Percentiles rank a stretch among this genome's conserved stretches.
Conservation (phyloP, 2,329 filamentous ascomycete genomes). For the Xylariaceae sp. region DNA sequence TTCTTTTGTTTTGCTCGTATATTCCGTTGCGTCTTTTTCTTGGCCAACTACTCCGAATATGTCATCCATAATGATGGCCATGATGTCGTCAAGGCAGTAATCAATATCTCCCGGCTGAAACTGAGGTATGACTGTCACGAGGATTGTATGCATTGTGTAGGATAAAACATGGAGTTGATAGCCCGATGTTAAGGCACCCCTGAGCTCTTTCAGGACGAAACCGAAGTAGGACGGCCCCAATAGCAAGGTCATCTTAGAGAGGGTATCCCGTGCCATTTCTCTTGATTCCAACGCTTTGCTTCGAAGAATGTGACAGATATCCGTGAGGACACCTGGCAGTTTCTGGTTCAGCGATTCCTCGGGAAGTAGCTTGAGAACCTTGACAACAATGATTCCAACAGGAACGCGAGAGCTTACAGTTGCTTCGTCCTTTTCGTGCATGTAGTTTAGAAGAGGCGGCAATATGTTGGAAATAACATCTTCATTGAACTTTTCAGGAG, state of each 20-base stretch:
- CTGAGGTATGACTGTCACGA: constrained; percentile 67
- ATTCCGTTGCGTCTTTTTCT: constrained; percentile 95
- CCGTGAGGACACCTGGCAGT: constrained; percentile 77
- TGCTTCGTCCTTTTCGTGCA: constrained; percentile 91
- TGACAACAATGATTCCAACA: constrained; percentile 81
- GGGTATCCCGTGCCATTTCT: constrained; percentile 83
- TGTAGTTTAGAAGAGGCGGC: constrained; percentile 72
- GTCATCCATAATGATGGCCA: constrained; percentile 90
- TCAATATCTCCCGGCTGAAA: constrained; percentile 80
- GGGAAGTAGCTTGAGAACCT: constrained; percentile 76
- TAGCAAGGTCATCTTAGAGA: constrained; percentile 75
- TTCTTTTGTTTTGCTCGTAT: constrained; percentile 93
- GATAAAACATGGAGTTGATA: constrained; percentile 94
- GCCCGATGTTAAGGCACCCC: constrained; percentile 73
- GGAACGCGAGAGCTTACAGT: constrained; percentile 90
- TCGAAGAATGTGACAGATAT: constrained; percentile 87
- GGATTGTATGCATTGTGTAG: constrained; percentile 87
- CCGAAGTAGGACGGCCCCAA: constrained; percentile 79
- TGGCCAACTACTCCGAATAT: constrained; percentile 89
- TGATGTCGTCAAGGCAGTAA: constrained; percentile 73
- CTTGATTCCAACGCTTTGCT: constrained; percentile 84
- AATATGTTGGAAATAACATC: constrained; percentile 72
- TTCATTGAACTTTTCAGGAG: constrained; percentile 58
- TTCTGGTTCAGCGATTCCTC: constrained; percentile 64
- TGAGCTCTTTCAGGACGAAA: constrained; percentile 88